Evolutionary conservation across 441 rosid genomes (phyloP), one percentile per base, ranked within the genome.

Genomic region (Geranium incanum): DNA sequence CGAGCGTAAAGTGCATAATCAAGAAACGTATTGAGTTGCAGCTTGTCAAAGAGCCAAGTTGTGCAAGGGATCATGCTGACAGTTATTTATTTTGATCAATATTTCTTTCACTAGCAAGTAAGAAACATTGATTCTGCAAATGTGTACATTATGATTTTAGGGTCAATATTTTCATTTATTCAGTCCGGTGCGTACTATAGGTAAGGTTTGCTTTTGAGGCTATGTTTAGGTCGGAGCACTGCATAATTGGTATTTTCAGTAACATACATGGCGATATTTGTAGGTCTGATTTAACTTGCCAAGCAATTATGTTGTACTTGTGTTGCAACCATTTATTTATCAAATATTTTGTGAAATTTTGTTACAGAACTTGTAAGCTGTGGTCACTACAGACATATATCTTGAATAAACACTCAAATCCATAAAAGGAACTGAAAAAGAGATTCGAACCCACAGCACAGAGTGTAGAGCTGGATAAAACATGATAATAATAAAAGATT

Each of bases 101-200:
- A 55, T 39, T 39, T 39, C 43, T 39, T 28, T 28, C 33, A 28
- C 33, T 28, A 28, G 43, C 43, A 39, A 39, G 43, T 39, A 7
- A 39, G 62, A 55, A 13, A 6, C 28, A 59, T 59, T 59, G 33
- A 11, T 59, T 59, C 65, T 66, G 81, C 82, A 86, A 86, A 75
- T 85, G 89, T 86, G 88, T 84, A 87, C 84, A 85, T 74, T 69
- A 63, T 70, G 76, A 2, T 77, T 68, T 76, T 80, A 76, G 77
- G 78, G 69, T 70, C 37, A 74, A 70, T 74, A 43, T 21, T 63
- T 70, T 75, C 60, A 67, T 28, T 74, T 75, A 78, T 65, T 70
- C 74, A 72, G 11, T 75, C 78, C 21, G 75, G 75, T 50, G 13
- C 5, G 13, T 12, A 3, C 33, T 28, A 28, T 28, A 28, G 33